Percentiles rank a stretch among this genome's conserved stretches.
Evolutionary conservation across 2,329 filamentous ascomycete genomes (phyloP).

Genomic region (Pseudodiploospora longispora): DNA sequence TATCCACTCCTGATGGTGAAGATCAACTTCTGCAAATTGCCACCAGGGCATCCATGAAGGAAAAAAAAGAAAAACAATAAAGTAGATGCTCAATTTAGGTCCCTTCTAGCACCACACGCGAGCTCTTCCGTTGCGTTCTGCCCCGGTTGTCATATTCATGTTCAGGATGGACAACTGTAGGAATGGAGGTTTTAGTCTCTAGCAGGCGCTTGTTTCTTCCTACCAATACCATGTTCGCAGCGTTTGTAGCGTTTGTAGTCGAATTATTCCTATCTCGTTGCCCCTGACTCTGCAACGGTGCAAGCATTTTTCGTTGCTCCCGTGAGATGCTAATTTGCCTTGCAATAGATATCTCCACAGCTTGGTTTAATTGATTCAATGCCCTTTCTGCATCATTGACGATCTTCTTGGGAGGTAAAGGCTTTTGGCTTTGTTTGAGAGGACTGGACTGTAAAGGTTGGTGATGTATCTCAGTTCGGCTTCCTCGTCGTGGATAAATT

Average conservation of each 20-base stretch:
- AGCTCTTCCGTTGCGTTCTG: constrained; percentile 41
- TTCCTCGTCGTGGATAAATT: too few species aligned
- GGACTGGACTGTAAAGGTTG: too few species aligned
- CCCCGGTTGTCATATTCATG: constrained; percentile 21
- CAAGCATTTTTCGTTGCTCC: constrained; percentile 51
- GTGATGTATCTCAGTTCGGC: too few species aligned
- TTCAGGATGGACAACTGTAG: constrained; percentile 35
- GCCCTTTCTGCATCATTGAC: constrained; percentile 19
- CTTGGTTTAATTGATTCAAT: constrained; percentile 32
- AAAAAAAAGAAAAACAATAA: neutral
- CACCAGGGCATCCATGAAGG: neutral
- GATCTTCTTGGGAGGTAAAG: too few species aligned
- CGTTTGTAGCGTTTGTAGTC: constrained; percentile 1
- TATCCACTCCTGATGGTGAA: too few species aligned
- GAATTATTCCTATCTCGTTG: constrained; percentile 4
- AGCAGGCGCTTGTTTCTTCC: constrained; percentile 20
- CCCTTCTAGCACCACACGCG: constrained; percentile 44
- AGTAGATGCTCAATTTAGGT: constrained; percentile 9
- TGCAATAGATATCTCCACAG: constrained; percentile 59
- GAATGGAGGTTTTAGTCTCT: constrained; percentile 35
- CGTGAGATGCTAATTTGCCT: constrained; percentile 59
- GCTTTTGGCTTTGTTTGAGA: too few species aligned
- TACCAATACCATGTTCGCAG: neutral
- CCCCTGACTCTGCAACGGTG: constrained; percentile 37
- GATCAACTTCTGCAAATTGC: neutral